These are phyloP conservation scores for Paxillus ammoniavirescens DNA, from an alignment of 768 basidiomycete species.

Conservation along the genomic window DNA sequence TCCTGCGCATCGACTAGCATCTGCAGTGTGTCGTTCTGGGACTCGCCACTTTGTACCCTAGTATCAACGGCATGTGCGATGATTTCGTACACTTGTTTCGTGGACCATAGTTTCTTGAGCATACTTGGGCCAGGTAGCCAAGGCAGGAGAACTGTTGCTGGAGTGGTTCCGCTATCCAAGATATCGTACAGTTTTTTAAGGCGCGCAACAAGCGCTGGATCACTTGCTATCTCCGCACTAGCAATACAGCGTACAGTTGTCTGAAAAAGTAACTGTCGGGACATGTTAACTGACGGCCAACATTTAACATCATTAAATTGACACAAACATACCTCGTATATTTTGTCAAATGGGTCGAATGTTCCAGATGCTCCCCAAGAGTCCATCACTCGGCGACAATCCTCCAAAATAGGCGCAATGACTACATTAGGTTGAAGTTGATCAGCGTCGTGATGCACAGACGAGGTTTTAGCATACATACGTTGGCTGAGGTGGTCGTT, in stretches of 20 bases:
- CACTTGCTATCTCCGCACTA: constrained; percentile 67
- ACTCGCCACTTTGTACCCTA: constrained; percentile 55
- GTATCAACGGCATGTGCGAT: constrained; percentile 53
- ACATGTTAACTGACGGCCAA: constrained; percentile 8
- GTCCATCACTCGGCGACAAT: constrained; percentile 59
- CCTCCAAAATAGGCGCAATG: constrained; percentile 62
- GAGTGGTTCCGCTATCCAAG: constrained; percentile 69
- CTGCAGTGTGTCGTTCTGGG: constrained; percentile 67
- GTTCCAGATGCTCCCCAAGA: constrained; percentile 63
- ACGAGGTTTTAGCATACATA: constrained; percentile 35
- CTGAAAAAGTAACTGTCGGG: constrained; percentile 64
- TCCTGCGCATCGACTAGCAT: constrained; percentile 71
- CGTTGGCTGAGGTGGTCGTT: constrained; percentile 58
- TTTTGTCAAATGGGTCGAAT: constrained; percentile 70
- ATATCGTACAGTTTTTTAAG: constrained; percentile 65
- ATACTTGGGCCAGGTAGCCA: constrained; percentile 77
- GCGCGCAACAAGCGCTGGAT: constrained; percentile 56
- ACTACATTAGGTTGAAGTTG: constrained; percentile 40
- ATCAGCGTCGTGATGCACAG: constrained; percentile 5
- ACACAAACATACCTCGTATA: constrained; percentile 54
- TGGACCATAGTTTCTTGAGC: constrained; percentile 67
- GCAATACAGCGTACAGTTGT: constrained; percentile 67
- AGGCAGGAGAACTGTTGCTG: constrained; percentile 68
- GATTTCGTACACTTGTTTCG: constrained; percentile 76
- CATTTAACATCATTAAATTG: constrained; percentile 1